A percentile compares a stretch with the other conserved stretches of the same genome.
Evolutionary conservation across 306 rosid species (phyloP).

Genomic region (Psophocarpus tetragonolobus): DNA sequence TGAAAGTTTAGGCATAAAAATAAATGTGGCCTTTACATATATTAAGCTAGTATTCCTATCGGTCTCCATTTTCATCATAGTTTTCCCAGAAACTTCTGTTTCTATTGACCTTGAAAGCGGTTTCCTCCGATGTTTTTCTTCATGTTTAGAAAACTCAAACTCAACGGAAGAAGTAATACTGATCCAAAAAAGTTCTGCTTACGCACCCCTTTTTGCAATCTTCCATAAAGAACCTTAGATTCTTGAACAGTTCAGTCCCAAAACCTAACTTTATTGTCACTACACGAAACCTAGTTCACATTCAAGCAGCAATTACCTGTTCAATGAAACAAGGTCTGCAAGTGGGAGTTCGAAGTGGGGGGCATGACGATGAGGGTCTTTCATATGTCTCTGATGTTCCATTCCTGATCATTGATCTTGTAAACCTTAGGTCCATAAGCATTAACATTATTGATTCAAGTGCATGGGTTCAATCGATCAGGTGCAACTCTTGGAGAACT

Average conservation of each 20-base stretch:
- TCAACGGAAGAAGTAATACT: constrained; percentile 6
- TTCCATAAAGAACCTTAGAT: constrained; percentile 45
- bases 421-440: constrained; percentile 27
- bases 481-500: constrained; percentile 30
- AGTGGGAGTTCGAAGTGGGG: constrained; percentile 33
- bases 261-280: constrained; percentile 51
- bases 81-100: neutral
- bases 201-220: constrained; percentile 38
- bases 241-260: constrained; percentile 34
- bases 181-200: constrained; percentile 36
- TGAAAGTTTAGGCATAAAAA: neutral
- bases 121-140: constrained; percentile 30
- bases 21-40: neutral
- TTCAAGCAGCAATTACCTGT: constrained; percentile 26
- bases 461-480: constrained; percentile 38
- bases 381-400: constrained; percentile 34
- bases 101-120: constrained; percentile 3
- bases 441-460: constrained; percentile 20
- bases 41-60: neutral
- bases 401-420: constrained; percentile 29
- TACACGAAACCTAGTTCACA: constrained; percentile 23
- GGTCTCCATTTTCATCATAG: constrained; percentile 21
- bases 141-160: neutral
- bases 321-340: constrained; percentile 19
- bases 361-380: constrained; percentile 43